Conservation (phyloP, 805 yeast species). For the Ogataea trehaloabstinens region DNA sequence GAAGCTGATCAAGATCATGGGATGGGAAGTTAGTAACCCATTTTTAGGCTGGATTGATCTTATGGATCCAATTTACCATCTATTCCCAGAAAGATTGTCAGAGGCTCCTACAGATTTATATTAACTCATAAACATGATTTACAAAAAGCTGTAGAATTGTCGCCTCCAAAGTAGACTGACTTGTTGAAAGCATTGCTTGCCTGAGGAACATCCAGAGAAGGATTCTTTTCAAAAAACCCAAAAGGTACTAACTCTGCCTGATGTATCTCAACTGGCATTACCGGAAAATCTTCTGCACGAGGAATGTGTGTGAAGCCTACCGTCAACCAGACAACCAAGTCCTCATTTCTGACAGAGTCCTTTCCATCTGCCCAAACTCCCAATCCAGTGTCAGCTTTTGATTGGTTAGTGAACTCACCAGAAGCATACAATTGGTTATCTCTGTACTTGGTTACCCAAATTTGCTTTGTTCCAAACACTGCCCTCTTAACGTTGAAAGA, state of each 20-base stretch:
- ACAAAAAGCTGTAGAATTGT: conserved; percentile 6
- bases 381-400: conserved; percentile 66
- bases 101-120: no score
- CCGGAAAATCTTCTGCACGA: conserved; percentile 84
- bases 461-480: conserved; percentile 68
- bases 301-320: conserved; percentile 81
- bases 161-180: conserved; percentile 41
- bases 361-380: conserved; percentile 67
- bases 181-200: conserved; percentile 67
- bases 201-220: conserved; percentile 76
- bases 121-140: no score
- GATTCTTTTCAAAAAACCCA: conserved; percentile 75
- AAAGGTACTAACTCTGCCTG: conserved; percentile 64
- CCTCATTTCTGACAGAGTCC: conserved; percentile 70
- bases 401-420: conserved; percentile 85
- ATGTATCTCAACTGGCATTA: conserved; percentile 82
- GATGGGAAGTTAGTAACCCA: no score
- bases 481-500: conserved; percentile 73
- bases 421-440: conserved; percentile 76
- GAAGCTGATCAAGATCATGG: no score
- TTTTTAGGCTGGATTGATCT: no score
- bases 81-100: no score
- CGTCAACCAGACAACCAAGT: conserved; percentile 78
- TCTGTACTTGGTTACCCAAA: conserved; percentile 78
- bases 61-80: no score